phyloP scores from a whole-genome alignment of 2,329 filamentous ascomycete genomes.

The Diaporthe longicolla region DNA sequence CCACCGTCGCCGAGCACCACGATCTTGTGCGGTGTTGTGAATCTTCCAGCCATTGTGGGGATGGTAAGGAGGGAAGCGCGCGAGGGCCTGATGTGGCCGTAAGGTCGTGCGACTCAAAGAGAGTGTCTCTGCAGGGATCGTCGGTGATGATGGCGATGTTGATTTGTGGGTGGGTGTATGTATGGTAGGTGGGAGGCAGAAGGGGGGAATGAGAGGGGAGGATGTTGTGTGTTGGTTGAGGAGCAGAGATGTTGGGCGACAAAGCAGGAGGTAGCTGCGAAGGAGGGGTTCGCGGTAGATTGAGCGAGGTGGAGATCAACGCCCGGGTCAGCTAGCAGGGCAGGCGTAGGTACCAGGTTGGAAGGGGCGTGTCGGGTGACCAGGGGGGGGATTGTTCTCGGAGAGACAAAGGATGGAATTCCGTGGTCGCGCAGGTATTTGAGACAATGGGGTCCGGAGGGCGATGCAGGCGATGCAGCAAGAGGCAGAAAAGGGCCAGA shows the following conservation, averaged over 20 bases:
- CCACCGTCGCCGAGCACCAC: constrained; percentile 95
- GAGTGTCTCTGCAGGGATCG: constrained; percentile 21
- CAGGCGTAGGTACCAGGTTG: constrained; percentile 29
- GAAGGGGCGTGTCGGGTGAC: constrained; percentile 20
- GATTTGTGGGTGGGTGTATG: not conserved
- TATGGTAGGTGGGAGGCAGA: not conserved
- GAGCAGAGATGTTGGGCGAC: constrained; percentile 30
- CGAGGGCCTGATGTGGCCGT: constrained; percentile 40
- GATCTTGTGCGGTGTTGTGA: constrained; percentile 81
- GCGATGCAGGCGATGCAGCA: not conserved
- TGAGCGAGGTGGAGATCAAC: constrained; percentile 31
- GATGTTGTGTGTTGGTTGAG: not conserved
- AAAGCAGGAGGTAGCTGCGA: constrained; percentile 13
- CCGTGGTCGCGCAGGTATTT: constrained; percentile 16
- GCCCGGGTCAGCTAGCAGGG: constrained; percentile 24
- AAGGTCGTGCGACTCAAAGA: constrained; percentile 46
- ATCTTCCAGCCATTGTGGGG: constrained; percentile 85
- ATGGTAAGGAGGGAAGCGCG: constrained; percentile 36
- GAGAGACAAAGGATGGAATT: constrained; percentile 21
- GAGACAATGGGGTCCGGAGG: constrained; percentile 23
- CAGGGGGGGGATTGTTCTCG: constrained; percentile 19
- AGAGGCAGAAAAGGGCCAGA: not conserved
- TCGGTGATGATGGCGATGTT: not conserved
- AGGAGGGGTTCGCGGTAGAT: constrained; percentile 32
- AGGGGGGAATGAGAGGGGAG: not conserved